A percentile compares a stretch with the other conserved stretches of the same genome.
These are phyloP conservation scores for Breviolum minutum DNA, from an alignment of 73 alveolate genomes.

Conservation along the genomic window DNA sequence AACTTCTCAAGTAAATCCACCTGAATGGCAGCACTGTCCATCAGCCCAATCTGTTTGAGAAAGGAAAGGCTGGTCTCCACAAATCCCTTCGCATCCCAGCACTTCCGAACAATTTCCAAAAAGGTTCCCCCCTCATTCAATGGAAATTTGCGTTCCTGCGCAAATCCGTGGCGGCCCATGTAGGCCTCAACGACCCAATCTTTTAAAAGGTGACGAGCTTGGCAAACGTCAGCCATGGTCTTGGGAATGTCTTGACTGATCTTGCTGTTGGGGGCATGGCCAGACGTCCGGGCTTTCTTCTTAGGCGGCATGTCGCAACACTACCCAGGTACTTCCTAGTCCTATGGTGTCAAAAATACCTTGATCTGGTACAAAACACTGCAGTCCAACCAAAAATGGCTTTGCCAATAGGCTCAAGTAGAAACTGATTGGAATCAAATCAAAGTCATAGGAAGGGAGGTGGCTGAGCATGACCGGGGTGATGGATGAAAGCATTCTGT, in stretches of 20 bases:
- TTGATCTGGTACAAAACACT: not conserved
- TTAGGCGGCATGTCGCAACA: slow-evolving; percentile 23
- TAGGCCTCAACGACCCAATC: not conserved
- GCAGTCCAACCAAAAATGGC: not conserved
- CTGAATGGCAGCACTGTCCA: not conserved
- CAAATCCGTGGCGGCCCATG: not conserved
- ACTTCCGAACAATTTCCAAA: not conserved
- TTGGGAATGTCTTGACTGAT: not conserved
- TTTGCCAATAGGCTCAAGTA: no score
- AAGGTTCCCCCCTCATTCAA: not conserved
- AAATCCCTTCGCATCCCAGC: not conserved
- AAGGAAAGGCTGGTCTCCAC: not conserved
- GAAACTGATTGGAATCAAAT: no score
- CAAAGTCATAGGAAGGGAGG: no score
- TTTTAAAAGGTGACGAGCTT: not conserved
- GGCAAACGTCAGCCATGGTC: not conserved
- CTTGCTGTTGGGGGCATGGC: not conserved
- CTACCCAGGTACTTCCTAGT: not conserved
- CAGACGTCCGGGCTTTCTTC: not conserved
- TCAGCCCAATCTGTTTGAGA: not conserved
- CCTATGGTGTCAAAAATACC: not conserved
- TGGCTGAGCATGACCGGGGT: no score
- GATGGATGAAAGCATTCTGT: no score
- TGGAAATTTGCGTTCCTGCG: not conserved
- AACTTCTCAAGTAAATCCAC: not conserved